Percentiles rank a stretch among this genome's conserved stretches.
Conservation (phyloP, 768 basidiomycete species). For the Clitopilus hobsonii region DNA sequence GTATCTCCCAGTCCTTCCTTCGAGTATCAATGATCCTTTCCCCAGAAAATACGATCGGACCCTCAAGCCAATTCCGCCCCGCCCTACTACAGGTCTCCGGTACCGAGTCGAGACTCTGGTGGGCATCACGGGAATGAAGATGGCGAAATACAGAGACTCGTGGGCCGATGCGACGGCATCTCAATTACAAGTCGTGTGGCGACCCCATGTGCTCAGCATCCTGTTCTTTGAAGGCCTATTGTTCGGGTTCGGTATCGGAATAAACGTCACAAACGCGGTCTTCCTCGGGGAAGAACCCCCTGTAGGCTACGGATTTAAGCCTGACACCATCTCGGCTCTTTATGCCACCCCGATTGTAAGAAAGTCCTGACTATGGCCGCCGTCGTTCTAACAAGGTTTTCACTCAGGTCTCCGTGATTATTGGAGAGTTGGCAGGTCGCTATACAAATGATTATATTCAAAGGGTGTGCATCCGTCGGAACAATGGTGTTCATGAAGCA, state of each 20-base stretch:
- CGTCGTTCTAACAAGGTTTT: no score
- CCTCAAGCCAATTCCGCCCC: slow-evolving; percentile 42
- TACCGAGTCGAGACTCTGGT: slow-evolving; percentile 55
- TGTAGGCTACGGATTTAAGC: slow-evolving; percentile 48
- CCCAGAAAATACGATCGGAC: slow-evolving; percentile 61
- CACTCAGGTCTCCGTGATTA: slow-evolving; percentile 40
- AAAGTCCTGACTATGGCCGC: no score
- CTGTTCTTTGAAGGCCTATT: slow-evolving; percentile 53
- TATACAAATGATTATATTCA: slow-evolving; percentile 52
- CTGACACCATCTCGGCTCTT: slow-evolving; percentile 44
- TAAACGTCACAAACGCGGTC: slow-evolving; percentile 62
- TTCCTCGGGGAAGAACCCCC: slow-evolving; percentile 56
- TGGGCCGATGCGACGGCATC: slow-evolving; percentile 43
- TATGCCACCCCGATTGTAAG: slow-evolving; percentile 54
- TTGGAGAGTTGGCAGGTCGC: slow-evolving; percentile 50
- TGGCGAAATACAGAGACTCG: slow-evolving; percentile 49
- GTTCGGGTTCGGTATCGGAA: slow-evolving; percentile 64
- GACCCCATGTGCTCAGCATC: slow-evolving; percentile 53
- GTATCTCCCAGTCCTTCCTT: neutral
- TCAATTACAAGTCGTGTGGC: slow-evolving; percentile 52
- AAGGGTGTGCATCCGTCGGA: slow-evolving; percentile 37
- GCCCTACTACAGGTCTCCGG: slow-evolving; percentile 34
- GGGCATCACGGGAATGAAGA: slow-evolving; percentile 58
- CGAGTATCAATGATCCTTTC: neutral
- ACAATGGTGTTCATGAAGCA: slow-evolving; percentile 56